Conservation (phyloP, 768 basidiomycete genomes). For the Mrakia gelida region DNA sequence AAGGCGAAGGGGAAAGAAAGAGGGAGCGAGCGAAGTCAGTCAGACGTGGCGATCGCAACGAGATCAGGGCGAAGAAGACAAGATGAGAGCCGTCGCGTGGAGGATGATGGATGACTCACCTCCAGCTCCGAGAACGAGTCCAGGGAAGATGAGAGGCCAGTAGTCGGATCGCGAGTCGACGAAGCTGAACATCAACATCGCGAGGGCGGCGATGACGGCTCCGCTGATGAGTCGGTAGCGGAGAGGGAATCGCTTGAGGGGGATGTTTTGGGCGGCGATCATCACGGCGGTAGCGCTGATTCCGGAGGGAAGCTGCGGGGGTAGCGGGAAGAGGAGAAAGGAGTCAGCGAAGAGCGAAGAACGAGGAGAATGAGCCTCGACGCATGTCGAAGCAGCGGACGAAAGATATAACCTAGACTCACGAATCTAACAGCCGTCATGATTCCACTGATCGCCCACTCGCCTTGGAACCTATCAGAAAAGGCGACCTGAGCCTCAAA, state of each 20-base stretch:
- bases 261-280: background rate
- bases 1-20: background rate
- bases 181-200: constrained; percentile 14
- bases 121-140: background rate
- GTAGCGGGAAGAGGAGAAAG: background rate
- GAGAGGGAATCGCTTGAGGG: background rate
- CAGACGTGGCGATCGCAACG: too few species aligned
- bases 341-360: background rate
- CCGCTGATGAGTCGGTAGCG: background rate
- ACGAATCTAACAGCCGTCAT: constrained; percentile 2
- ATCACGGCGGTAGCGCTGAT: background rate
- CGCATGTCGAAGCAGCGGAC: too few species aligned
- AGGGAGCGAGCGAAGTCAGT: background rate
- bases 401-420: background rate
- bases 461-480: background rate
- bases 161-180: constrained; percentile 6
- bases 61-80: too few species aligned
- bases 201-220: background rate
- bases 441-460: background rate
- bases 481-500: constrained; percentile 11
- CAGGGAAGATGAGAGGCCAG: background rate
- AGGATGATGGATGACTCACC: background rate
- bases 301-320: background rate
- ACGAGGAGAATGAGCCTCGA: too few species aligned
- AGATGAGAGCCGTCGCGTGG: background rate